phyloP scores from a whole-genome alignment of 75 land plant genomes.

The Gnetum montanum region DNA sequence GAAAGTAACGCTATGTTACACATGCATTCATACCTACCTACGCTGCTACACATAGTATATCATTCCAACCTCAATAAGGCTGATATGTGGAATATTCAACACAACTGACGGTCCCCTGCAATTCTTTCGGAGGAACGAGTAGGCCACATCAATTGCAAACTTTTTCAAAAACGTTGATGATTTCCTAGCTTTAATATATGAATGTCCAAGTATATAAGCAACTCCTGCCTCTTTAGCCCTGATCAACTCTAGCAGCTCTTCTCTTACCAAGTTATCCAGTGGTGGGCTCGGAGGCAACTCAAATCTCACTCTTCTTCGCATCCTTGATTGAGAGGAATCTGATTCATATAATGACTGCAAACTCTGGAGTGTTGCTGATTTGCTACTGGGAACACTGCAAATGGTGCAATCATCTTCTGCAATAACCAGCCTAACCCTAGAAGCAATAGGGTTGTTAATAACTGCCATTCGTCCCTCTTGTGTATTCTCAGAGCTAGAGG shows the following conservation, averaged over 20 bases:
- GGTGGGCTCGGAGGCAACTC: constrained; percentile 20
- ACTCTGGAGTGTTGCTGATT: constrained; percentile 42
- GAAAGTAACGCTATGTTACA: too few relatives aligned
- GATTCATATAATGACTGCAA: constrained; percentile 45
- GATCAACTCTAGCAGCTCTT: constrained; percentile 35
- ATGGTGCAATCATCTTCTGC: constrained; percentile 5
- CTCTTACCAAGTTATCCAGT: constrained; percentile 19
- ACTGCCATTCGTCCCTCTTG: constrained; percentile 44
- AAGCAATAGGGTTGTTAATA: constrained; percentile 14
- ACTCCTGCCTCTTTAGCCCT: constrained; percentile 44
- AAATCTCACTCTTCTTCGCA: constrained; percentile 23
- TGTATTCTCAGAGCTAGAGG: constrained; percentile 19
- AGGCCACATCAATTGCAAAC: constrained; percentile 32
- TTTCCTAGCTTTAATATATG: constrained; percentile 43
- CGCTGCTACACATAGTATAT: constrained; percentile 37
- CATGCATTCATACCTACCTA: not conserved
- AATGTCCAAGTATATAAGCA: constrained; percentile 56
- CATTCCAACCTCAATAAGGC: constrained; percentile 66
- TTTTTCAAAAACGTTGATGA: constrained; percentile 43
- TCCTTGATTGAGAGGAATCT: constrained; percentile 20
- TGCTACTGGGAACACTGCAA: constrained; percentile 35
- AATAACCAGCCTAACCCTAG: not conserved
- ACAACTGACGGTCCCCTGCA: constrained; percentile 55
- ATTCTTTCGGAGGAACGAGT: constrained; percentile 44
- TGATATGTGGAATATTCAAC: constrained; percentile 40